A percentile compares a stretch with the other conserved stretches of the same genome.
phyloP scores from a whole-genome alignment of 2,329 filamentous ascomycete genomes.

The Botrytis galanthina region DNA sequence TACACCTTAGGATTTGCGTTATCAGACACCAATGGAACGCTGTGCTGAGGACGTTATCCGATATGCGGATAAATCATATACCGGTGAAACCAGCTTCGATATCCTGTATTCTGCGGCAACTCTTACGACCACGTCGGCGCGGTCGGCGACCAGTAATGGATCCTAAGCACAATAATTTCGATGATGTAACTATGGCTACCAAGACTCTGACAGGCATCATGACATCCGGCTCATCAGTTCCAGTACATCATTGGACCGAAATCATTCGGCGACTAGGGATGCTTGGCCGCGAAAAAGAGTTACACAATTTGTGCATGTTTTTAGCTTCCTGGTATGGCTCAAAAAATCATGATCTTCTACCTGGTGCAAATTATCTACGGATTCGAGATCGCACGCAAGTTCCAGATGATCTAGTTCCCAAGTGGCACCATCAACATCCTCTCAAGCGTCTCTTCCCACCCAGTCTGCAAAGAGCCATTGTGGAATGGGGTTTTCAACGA shows the following conservation, averaged over 20 bases:
- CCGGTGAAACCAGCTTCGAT: constrained; percentile 46
- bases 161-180: constrained; percentile 18
- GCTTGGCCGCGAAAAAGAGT: constrained; percentile 49
- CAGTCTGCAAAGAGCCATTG: constrained; percentile 46
- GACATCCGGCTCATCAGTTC: constrained; percentile 44
- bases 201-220: constrained; percentile 49
- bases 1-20: constrained; percentile 44
- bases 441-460: constrained; percentile 44
- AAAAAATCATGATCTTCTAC: constrained; percentile 5
- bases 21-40: constrained; percentile 38
- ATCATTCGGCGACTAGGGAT: constrained; percentile 59
- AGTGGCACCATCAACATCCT: constrained; percentile 35
- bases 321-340: constrained; percentile 45
- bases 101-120: constrained; percentile 41
- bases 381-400: constrained; percentile 22
- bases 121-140: constrained; percentile 42
- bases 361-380: background rate
- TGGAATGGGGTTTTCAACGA: constrained; percentile 49
- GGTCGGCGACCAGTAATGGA: constrained; percentile 27
- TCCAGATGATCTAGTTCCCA: constrained; percentile 23
- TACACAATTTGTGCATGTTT: constrained; percentile 51
- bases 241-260: constrained; percentile 52
- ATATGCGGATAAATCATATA: constrained; percentile 49
- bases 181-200: constrained; percentile 42
- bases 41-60: constrained; percentile 38